These are phyloP conservation scores for Coemansia javaensis DNA, from an alignment of 192 early-diverging fungal genomes.

Conservation along the genomic window DNA sequence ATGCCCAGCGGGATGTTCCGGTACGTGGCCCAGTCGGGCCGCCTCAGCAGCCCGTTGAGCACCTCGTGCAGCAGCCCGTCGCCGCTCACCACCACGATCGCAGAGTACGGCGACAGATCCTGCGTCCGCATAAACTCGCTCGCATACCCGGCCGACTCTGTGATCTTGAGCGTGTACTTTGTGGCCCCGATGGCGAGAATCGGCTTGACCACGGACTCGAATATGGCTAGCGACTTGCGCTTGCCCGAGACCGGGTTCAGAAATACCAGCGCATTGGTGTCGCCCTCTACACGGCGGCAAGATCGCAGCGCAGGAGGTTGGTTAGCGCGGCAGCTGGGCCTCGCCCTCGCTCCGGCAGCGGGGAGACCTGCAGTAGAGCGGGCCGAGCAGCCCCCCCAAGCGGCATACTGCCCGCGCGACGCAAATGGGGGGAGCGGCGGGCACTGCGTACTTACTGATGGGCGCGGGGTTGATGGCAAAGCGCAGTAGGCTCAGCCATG, in stretches of 20 bases:
- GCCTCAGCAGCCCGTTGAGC: constrained; percentile 39
- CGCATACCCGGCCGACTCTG: constrained; percentile 25
- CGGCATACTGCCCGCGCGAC: too few relatives aligned
- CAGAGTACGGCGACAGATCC: constrained; percentile 30
- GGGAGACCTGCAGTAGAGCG: too few relatives aligned
- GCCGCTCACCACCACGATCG: constrained; percentile 40
- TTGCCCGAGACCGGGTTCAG: constrained; percentile 44
- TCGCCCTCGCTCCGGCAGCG: too few relatives aligned
- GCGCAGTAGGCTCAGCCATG: constrained; percentile 31
- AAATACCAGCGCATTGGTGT: constrained; percentile 26
- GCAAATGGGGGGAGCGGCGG: too few relatives aligned
- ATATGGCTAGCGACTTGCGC: constrained; percentile 35
- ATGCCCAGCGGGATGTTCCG: constrained; percentile 37
- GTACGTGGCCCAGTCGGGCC: constrained; percentile 40
- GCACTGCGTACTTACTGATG: constrained; percentile 16
- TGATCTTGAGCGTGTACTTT: constrained; percentile 34
- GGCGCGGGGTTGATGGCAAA: constrained; percentile 31
- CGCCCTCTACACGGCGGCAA: constrained; percentile 11
- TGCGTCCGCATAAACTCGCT: constrained; percentile 25
- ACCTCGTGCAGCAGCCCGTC: constrained; percentile 50
- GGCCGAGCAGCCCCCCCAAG: too few relatives aligned
- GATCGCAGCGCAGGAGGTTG: too few relatives aligned
- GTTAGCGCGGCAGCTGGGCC: too few relatives aligned
- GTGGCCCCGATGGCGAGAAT: constrained; percentile 37
- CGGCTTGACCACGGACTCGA: constrained; percentile 46